These are phyloP conservation scores for Thymus quinquecostatus DNA, from an alignment of 257 asterid species.

Conservation along the genomic window DNA sequence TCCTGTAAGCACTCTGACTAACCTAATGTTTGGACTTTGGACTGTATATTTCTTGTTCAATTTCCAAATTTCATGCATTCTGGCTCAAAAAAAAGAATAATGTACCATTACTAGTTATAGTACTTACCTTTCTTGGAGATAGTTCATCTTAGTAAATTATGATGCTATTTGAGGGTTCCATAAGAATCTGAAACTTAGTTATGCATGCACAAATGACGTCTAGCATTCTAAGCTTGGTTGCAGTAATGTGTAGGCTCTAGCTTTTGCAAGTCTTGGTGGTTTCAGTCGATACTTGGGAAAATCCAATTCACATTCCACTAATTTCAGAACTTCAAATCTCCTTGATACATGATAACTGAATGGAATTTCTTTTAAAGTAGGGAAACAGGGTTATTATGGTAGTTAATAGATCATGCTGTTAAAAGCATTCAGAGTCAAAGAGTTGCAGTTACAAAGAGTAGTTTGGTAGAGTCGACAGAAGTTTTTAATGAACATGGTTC, in stretches of 20 bases:
- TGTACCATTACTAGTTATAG: neutral
- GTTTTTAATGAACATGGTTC: neutral
- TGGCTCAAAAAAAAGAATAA: neutral
- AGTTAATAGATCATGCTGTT: neutral
- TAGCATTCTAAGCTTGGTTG: neutral
- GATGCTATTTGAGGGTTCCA: conserved; percentile 11
- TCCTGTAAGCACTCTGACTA: conserved; percentile 68
- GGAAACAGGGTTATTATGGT: neutral
- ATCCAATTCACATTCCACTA: conserved; percentile 4
- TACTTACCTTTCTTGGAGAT: neutral
- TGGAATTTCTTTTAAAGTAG: neutral
- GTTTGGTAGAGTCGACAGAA: neutral
- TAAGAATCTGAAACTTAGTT: conserved; percentile 10
- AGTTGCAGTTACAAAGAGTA: neutral
- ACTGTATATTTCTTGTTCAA: conserved; percentile 8
- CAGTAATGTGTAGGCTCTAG: neutral
- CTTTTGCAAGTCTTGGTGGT: conserved; percentile 4
- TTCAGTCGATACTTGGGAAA: neutral
- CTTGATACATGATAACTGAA: neutral
- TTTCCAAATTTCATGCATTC: conserved; percentile 16
- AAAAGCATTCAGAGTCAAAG: neutral
- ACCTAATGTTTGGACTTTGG: conserved; percentile 12
- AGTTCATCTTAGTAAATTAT: conserved; percentile 14
- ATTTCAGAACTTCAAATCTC: conserved; percentile 12
- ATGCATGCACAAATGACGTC: conserved; percentile 17